Base-by-base conservation (phyloP, 2,329 filamentous ascomycete species). In the Apiospora aurea region DNA sequence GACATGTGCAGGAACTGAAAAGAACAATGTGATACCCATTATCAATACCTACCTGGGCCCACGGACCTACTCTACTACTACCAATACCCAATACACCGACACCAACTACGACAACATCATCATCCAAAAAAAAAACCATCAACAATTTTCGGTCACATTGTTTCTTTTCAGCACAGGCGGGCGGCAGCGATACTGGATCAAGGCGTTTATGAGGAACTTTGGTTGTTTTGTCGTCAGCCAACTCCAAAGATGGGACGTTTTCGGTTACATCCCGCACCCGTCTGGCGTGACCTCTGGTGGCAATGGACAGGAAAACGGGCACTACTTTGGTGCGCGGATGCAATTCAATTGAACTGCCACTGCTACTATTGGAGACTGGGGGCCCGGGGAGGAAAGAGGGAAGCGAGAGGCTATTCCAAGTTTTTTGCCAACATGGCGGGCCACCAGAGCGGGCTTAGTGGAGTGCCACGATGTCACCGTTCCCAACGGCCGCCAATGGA, bases 1-100 rank as follows among this genome's bases (percentile, higher is more conserved):
- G 69, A 72, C 70, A 72, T 72, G 53, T 51, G 46, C 70, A 72
- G 71, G 71, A 72, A 72, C 38, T 72, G 66, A 72, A 72, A 72
- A 72, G 71, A 67, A 72, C 71, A 14, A 71, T 71, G 69, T 72
- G 69, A 72, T 64, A 64, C 57, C 57, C 57, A 64, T 18, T 21
- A n/a, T 10, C 46, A 18, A n/a, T n/a, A 21, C 34, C 26, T 47
- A 21, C 16, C 46, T 11, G 49, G 49, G 26, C 24, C n/a, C 13
- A 51, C n/a, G 13, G 8, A 51, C 18, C 18, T 26, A 51, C 11
- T 38, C n/a, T 51, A 24, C n/a, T 24, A 47, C 14, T 21, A 18
- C 53, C 29, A 13, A 38, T n/a, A 41, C 26, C 51, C 51, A 41
- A 41, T 38, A 57, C 51, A 21, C 26, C 51, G 26, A 57, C 18